Evolutionary conservation across 306 rosid species (phyloP).

Genomic region (Fagus sylvatica): DNA sequence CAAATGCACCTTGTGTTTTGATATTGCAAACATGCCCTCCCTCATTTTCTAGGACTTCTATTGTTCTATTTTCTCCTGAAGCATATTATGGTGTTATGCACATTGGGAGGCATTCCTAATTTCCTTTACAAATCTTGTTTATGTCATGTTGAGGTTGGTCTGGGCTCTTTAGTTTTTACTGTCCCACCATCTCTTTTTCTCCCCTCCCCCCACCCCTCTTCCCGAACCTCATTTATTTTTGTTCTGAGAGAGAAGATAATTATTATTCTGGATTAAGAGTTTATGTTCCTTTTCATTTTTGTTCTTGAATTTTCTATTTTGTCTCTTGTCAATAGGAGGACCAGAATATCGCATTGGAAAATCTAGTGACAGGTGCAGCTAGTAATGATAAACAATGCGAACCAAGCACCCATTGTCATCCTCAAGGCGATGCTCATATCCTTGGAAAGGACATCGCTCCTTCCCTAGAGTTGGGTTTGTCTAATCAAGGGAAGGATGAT

Average conservation of each 20-base stretch:
- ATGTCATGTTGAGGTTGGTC: neutral
- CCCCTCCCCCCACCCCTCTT: no score
- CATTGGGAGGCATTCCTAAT: neutral
- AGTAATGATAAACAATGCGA: slow-evolving; percentile 28
- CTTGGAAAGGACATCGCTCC: slow-evolving; percentile 26
- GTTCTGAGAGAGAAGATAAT: slow-evolving; percentile 11
- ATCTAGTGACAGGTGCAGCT: slow-evolving; percentile 23
- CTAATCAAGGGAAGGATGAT: slow-evolving; percentile 49
- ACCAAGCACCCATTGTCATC: slow-evolving; percentile 28
- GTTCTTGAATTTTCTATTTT: slow-evolving; percentile 10
- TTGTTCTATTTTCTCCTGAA: neutral
- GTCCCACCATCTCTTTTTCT: neutral
- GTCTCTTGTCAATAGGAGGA: slow-evolving; percentile 47
- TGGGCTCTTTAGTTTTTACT: neutral
- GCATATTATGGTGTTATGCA: neutral
- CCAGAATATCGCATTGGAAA: slow-evolving; percentile 34
- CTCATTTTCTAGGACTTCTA: neutral
- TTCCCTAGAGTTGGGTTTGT: slow-evolving; percentile 43
- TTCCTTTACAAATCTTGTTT: neutral
- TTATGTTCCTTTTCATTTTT: neutral
- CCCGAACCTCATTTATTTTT: neutral
- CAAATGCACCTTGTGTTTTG: neutral
- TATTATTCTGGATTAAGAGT: slow-evolving; percentile 12
- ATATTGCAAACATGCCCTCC: neutral
- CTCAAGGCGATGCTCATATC: slow-evolving; percentile 35